Percentiles rank a stretch among this genome's conserved stretches.
Evolutionary conservation across 805 yeast genomes (phyloP).

Genomic region (Torulaspora maleeae): DNA sequence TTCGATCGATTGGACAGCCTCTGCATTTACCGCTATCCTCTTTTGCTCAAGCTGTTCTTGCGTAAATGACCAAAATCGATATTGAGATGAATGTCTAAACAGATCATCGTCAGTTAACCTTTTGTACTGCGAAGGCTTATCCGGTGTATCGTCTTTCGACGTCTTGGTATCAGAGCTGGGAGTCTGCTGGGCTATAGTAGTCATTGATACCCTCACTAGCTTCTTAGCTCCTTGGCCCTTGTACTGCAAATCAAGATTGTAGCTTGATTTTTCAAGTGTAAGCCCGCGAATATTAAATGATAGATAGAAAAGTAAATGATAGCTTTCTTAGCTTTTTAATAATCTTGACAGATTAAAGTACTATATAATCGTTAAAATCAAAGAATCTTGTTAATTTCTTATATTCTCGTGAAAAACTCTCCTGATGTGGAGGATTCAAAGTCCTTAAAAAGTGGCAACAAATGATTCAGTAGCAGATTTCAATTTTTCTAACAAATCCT

Average conservation of each 20-base stretch:
- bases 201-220: neutral
- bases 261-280: neutral
- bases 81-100: constrained; percentile 83
- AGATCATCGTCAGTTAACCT: constrained; percentile 75
- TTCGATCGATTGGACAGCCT: constrained; percentile 42
- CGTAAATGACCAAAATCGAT: constrained; percentile 78
- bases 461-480: constrained; percentile 90
- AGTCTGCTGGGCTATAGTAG: neutral
- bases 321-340: neutral
- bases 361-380: constrained; percentile 8
- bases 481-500: constrained; percentile 81
- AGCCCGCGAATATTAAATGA: neutral
- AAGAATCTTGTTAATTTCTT: constrained; percentile 6
- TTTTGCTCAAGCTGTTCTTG: constrained; percentile 47
- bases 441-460: constrained; percentile 73
- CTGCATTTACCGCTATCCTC: constrained; percentile 48
- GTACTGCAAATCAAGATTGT: neutral
- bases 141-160: constrained; percentile 3
- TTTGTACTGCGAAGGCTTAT: constrained; percentile 23
- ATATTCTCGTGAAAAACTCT: constrained; percentile 5
- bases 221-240: no score
- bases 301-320: neutral
- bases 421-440: neutral
- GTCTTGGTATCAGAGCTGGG: neutral
- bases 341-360: constrained; percentile 5